Evolutionary conservation across 2,329 filamentous ascomycete genomes (phyloP).

Genomic region (Fusarium stilboides): DNA sequence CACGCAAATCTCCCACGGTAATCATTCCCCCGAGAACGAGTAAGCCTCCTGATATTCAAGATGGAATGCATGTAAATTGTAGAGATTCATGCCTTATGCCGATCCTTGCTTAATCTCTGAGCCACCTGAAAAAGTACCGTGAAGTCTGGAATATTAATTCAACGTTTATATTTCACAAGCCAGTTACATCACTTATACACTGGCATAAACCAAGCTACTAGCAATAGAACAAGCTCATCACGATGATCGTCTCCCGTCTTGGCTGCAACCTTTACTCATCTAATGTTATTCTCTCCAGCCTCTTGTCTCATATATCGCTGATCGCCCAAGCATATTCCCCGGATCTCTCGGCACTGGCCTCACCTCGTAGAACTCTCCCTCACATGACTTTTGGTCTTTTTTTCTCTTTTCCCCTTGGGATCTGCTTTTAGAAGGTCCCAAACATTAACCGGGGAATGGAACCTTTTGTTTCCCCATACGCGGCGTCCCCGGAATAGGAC

Average conservation of each 20-base stretch:
- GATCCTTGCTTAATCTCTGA: slow-evolving; percentile 22
- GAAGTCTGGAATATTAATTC: background rate
- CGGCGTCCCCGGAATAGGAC: slow-evolving; percentile 23
- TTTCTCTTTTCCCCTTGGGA: background rate
- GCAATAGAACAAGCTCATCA: slow-evolving; percentile 19
- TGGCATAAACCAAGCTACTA: slow-evolving; percentile 10
- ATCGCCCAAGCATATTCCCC: slow-evolving; percentile 25
- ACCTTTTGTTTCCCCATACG: slow-evolving; percentile 21
- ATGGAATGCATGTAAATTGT: background rate
- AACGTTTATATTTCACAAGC: slow-evolving; percentile 5
- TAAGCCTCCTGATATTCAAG: slow-evolving; percentile 7
- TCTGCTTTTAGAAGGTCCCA: slow-evolving; percentile 49
- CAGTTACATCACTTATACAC: slow-evolving; percentile 17
- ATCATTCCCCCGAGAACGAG: slow-evolving; percentile 28
- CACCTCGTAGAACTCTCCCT: slow-evolving; percentile 20
- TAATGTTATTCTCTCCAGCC: slow-evolving; percentile 15
- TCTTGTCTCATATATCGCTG: slow-evolving; percentile 27
- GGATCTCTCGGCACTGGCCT: slow-evolving; percentile 41
- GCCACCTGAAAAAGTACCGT: slow-evolving; percentile 9
- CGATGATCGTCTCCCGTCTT: slow-evolving; percentile 39
- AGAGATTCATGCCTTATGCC: slow-evolving; percentile 15
- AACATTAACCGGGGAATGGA: slow-evolving; percentile 13
- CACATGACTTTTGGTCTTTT: slow-evolving; percentile 16
- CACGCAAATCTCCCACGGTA: slow-evolving; percentile 27
- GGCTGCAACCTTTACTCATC: slow-evolving; percentile 27